These are phyloP conservation scores for Geranium brycei DNA, from an alignment of 345 rosid genomes.

Conservation along the genomic window DNA sequence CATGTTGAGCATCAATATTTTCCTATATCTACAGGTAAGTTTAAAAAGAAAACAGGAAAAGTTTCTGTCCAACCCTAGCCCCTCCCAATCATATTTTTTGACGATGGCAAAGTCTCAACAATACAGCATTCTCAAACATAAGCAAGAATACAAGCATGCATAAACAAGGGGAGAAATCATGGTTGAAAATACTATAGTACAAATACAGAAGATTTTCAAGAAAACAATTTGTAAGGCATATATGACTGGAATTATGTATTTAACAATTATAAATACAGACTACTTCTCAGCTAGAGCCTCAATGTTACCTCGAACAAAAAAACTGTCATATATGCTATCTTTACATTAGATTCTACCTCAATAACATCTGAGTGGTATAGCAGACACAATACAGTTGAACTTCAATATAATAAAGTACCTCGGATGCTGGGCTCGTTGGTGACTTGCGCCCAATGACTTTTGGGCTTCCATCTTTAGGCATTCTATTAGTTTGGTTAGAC, in stretches of 20 bases:
- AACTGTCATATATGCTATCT: not conserved
- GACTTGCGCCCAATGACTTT: slow-evolving; percentile 61
- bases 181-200: too few relatives aligned
- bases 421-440: slow-evolving; percentile 61
- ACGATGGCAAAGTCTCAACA: too few relatives aligned
- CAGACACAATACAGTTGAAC: not conserved
- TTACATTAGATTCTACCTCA: not conserved
- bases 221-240: not conserved
- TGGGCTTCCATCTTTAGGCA: slow-evolving; percentile 69
- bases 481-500: slow-evolving; percentile 35
- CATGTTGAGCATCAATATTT: too few relatives aligned
- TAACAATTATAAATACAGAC: not conserved
- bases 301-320: not conserved
- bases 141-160: too few relatives aligned
- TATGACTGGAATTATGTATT: not conserved
- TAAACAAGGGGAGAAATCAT: too few relatives aligned
- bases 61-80: too few relatives aligned
- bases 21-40: too few relatives aligned
- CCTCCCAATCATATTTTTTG: too few relatives aligned
- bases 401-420: slow-evolving; percentile 33
- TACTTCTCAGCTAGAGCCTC: not conserved
- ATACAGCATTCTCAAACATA: too few relatives aligned
- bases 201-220: not conserved
- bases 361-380: not conserved
- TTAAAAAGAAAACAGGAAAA: too few relatives aligned